Percentiles rank a stretch among this genome's conserved stretches.
These are phyloP conservation scores for Nakazawaea wickerhamii DNA, from an alignment of 805 yeast genomes.

Conservation along the genomic window DNA sequence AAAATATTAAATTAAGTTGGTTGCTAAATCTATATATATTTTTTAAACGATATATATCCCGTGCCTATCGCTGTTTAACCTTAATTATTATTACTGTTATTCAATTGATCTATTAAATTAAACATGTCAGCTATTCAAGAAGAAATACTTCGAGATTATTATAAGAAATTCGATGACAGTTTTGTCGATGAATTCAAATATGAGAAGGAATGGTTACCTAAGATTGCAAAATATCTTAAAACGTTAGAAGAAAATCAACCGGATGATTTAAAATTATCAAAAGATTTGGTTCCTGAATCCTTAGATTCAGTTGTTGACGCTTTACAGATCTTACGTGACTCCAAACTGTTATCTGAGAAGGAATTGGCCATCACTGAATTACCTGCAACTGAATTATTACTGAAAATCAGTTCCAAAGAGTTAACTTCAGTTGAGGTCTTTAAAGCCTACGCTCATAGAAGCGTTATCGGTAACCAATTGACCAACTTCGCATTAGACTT, in stretches of 20 bases:
- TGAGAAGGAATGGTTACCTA: slow-evolving; percentile 38
- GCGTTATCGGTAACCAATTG: slow-evolving; percentile 59
- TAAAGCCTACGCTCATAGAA: slow-evolving; percentile 60
- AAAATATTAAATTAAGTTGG: no score
- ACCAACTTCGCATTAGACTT: slow-evolving; percentile 49
- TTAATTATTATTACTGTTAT: neutral
- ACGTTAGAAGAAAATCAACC: slow-evolving; percentile 22
- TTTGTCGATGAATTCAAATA: slow-evolving; percentile 20
- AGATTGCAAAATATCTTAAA: slow-evolving; percentile 35
- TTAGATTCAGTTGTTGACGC: slow-evolving; percentile 33
- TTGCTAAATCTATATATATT: no score
- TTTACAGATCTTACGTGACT: slow-evolving; percentile 28
- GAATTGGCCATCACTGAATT: slow-evolving; percentile 41
- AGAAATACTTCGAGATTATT: slow-evolving; percentile 1
- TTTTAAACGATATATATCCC: no score
- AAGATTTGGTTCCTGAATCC: slow-evolving; percentile 27
- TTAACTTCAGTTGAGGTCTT: slow-evolving; percentile 46
- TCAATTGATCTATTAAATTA: neutral
- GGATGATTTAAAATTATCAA: slow-evolving; percentile 26
- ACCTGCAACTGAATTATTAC: slow-evolving; percentile 36
- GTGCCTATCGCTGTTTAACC: neutral
- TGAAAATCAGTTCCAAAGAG: slow-evolving; percentile 40
- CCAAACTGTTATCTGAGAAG: slow-evolving; percentile 25
- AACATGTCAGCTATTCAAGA: slow-evolving; percentile 5
- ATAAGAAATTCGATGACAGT: slow-evolving; percentile 8